Evolutionary conservation across 83 land plant genomes (phyloP).

Genomic region (Picea abies): DNA sequence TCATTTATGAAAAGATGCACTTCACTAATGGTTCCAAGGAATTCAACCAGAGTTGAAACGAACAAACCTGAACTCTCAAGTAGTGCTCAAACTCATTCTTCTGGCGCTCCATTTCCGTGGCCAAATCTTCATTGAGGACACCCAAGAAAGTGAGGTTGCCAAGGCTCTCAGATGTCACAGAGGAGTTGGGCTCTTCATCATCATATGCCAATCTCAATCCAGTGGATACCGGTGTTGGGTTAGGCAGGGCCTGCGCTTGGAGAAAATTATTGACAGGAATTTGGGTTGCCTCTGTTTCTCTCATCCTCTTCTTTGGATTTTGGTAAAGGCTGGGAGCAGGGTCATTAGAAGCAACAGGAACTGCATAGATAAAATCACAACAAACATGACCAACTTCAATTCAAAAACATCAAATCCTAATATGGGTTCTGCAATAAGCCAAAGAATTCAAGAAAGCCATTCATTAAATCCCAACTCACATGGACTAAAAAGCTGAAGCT

Average conservation of each 20-base stretch:
- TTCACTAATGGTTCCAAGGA: not conserved
- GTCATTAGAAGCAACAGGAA: slow-evolving; percentile 11
- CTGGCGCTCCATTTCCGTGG: slow-evolving; percentile 46
- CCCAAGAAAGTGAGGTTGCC: slow-evolving; percentile 19
- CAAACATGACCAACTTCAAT: not conserved
- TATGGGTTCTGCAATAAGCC: not conserved
- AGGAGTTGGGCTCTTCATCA: slow-evolving; percentile 59
- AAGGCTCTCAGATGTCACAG: slow-evolving; percentile 44
- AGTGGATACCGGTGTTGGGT: slow-evolving; percentile 53
- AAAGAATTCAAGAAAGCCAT: slow-evolving; percentile 1
- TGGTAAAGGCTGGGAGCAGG: slow-evolving; percentile 13
- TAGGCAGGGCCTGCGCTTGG: slow-evolving; percentile 6
- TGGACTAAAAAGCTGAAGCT: not conserved
- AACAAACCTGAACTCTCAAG: slow-evolving; percentile 49
- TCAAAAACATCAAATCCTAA: not conserved
- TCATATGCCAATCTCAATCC: slow-evolving; percentile 61
- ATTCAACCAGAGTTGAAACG: not conserved
- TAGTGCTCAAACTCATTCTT: slow-evolving; percentile 48
- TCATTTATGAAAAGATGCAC: not conserved
- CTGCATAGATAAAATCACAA: not conserved
- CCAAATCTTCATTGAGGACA: slow-evolving; percentile 35
- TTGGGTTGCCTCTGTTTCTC: not conserved
- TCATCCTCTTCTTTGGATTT: slow-evolving; percentile 8
- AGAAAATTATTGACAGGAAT: not conserved
- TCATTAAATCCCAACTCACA: slow-evolving; percentile 6